These are phyloP conservation scores for Thyridium curvatum DNA, from an alignment of 2,329 filamentous ascomycete species.

Conservation along the genomic window DNA sequence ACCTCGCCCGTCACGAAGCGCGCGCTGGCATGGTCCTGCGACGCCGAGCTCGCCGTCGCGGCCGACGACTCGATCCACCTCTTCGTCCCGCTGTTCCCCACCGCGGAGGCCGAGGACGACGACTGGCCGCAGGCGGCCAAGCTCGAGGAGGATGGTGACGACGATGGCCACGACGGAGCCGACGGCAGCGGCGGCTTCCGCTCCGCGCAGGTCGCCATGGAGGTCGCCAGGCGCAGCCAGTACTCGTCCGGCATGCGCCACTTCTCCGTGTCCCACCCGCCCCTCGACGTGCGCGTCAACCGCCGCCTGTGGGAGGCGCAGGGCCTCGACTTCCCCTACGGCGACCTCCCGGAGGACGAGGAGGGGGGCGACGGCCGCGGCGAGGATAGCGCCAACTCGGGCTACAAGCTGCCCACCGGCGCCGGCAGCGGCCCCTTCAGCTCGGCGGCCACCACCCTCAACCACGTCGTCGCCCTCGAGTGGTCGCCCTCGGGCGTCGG, in stretches of 20 bases:
- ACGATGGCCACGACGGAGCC: constrained; percentile 13
- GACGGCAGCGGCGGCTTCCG: constrained; percentile 13
- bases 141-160: constrained; percentile 10
- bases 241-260: constrained; percentile 24
- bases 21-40: constrained; percentile 46
- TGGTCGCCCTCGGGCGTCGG: constrained; percentile 57
- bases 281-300: constrained; percentile 35
- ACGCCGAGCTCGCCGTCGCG: constrained; percentile 49
- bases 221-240: constrained; percentile 17
- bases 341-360: constrained; percentile 13
- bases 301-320: constrained; percentile 33
- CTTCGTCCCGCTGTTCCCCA: constrained; percentile 39
- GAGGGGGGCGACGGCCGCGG: constrained; percentile 21
- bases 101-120: constrained; percentile 4
- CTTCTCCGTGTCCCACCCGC: constrained; percentile 27
- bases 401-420: constrained; percentile 23
- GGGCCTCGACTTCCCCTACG: constrained; percentile 24
- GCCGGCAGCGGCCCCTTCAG: constrained; percentile 40
- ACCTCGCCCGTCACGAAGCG: constrained; percentile 22
- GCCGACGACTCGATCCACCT: constrained; percentile 49
- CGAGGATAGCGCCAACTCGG: constrained; percentile 10
- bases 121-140: constrained; percentile 2
- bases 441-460: constrained; percentile 42
- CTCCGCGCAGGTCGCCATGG: constrained; percentile 5
- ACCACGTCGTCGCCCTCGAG: constrained; percentile 45